These are phyloP conservation scores for Geranomyces variabilis DNA, from an alignment of 192 early-diverging fungal genomes.

Conservation along the genomic window DNA sequence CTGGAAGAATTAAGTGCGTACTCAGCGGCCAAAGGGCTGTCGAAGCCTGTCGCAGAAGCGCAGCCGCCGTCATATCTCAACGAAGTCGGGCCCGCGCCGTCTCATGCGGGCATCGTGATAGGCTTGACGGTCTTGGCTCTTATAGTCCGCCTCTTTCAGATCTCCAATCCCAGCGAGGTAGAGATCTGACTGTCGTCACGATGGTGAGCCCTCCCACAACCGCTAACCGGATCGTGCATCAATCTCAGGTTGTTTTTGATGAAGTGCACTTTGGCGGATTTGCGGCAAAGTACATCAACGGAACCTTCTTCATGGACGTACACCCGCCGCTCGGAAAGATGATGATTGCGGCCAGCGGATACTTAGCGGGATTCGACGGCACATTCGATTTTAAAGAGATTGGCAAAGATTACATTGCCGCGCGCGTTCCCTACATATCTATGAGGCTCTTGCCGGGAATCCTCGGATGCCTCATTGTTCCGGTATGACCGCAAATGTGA, in stretches of 20 bases:
- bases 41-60: no score
- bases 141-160: slow-evolving; percentile 46
- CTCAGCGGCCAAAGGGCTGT: no score
- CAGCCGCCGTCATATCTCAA: no score
- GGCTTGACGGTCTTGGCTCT: slow-evolving; percentile 39
- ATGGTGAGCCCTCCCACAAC: not conserved
- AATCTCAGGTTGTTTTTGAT: slow-evolving; percentile 49
- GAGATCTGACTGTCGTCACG: not conserved
- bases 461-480: slow-evolving; percentile 77
- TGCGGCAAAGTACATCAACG: slow-evolving; percentile 55
- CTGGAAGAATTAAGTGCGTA: no score
- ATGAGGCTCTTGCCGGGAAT: slow-evolving; percentile 81
- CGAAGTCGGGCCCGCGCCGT: no score
- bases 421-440: slow-evolving; percentile 85
- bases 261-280: slow-evolving; percentile 56
- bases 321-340: slow-evolving; percentile 58
- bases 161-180: slow-evolving; percentile 45
- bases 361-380: slow-evolving; percentile 54
- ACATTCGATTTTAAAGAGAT: slow-evolving; percentile 69
- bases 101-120: no score
- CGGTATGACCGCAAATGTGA: slow-evolving; percentile 31
- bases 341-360: slow-evolving; percentile 49
- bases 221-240: not conserved
- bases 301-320: slow-evolving; percentile 60
- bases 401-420: slow-evolving; percentile 81